These are phyloP conservation scores for Arthrobotrys iridis DNA, from an alignment of 2,329 filamentous ascomycete genomes.

Conservation along the genomic window DNA sequence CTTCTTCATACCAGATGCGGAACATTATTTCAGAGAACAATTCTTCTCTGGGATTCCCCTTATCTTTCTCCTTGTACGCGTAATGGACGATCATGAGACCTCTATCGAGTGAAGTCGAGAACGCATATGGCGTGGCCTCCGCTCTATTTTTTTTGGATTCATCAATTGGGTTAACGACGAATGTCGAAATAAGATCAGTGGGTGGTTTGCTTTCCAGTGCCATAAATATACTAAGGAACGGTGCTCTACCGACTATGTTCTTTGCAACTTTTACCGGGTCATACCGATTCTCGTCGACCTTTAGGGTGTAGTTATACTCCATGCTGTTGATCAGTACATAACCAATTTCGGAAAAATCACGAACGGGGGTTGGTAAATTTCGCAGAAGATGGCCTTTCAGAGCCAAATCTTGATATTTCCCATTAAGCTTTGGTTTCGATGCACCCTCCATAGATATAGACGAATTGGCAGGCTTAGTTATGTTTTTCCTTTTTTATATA, in stretches of 20 bases:
- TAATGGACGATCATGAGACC: not conserved
- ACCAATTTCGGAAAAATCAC: not conserved
- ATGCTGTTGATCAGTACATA: not conserved
- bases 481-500: too few relatives aligned
- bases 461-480: too few relatives aligned
- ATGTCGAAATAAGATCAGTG: not conserved
- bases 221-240: not conserved
- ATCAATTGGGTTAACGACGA: not conserved
- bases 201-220: not conserved
- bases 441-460: not conserved
- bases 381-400: not conserved
- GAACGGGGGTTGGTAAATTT: not conserved
- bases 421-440: not conserved
- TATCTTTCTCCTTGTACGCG: not conserved
- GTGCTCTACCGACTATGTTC: not conserved
- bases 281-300: not conserved
- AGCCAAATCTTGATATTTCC: not conserved
- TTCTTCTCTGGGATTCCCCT: not conserved
- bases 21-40: constrained; percentile 20
- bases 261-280: not conserved
- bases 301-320: not conserved
- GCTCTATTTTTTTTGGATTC: not conserved
- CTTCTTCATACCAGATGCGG: constrained; percentile 27
- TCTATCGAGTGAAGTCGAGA: not conserved
- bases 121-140: not conserved